Evolutionary conservation across 345 rosid species (phyloP), one percentile per base, ranked within the genome.

Genomic region (Cardiospermum halicacabum): DNA sequence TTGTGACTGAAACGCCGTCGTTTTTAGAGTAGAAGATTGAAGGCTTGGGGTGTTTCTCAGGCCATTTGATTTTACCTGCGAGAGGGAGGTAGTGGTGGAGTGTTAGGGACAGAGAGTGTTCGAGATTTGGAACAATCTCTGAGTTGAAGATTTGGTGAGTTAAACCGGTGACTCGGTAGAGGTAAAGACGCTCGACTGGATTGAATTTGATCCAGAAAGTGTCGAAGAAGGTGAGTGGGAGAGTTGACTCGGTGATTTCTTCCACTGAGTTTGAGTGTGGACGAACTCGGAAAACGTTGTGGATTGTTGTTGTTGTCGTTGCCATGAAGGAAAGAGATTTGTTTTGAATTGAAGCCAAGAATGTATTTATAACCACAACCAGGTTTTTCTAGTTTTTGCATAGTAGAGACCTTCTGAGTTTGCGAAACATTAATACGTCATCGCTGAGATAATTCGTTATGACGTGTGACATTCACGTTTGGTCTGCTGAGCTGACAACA

Each of bases 171-270:
- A 79, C 58, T 36, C 7, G 25, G 67, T 69, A 77, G 70, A 79
- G 77, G 61, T 75, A 69, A 68, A 81, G 69, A 25, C 74, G 78
- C 19, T 81, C 62, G 0, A 73, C 76, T 1, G 77, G 83, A 10
- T 12, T 13, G 8, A 75, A 59, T 0, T 73, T 67, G 36, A 84
- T 56, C 72, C 77, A 74, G 22, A 62, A 27, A 0, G 61, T 51
- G 24, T 81, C 80, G 6, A 66, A 73, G 13, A 28, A 60, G 37
- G 58, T 54, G 22, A 54, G 58, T 0, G 37, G 58, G n/a, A 54
- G 58, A 28, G 37, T 54, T 0, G 48, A 42, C 48, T 42, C 48
- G 48, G 19, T n/a, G n/a, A n/a, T 15, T 42, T 3, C 5, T 5
- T 16, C n/a, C 11, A 16, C 1, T 42, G 5, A 4, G 48, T 42